A percentile compares a stretch with the other conserved stretches of the same genome.
These are phyloP conservation scores for Arachis monticola DNA, from an alignment of 331 rosid genomes.

Conservation along the genomic window DNA sequence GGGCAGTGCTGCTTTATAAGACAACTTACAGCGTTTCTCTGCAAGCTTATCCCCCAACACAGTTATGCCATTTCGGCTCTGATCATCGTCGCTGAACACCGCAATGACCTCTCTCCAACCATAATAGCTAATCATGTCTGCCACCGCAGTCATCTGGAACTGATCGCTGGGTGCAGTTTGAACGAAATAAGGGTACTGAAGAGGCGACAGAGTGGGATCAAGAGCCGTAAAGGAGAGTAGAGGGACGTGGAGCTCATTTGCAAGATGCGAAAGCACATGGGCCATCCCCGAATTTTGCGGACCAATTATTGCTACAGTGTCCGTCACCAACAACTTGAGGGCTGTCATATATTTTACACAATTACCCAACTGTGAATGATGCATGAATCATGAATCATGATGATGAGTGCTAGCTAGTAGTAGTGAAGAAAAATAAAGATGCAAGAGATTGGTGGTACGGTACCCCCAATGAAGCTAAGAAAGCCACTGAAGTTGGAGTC, in stretches of 20 bases:
- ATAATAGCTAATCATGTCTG: conserved; percentile 59
- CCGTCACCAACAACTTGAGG: conserved; percentile 67
- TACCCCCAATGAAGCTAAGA: conserved; percentile 71
- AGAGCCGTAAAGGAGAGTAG: conserved; percentile 74
- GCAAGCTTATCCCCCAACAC: conserved; percentile 75
- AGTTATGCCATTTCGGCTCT: conserved; percentile 65
- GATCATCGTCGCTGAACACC: conserved; percentile 71
- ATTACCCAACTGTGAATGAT: background rate
- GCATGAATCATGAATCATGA: background rate
- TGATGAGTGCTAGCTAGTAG: too few relatives aligned
- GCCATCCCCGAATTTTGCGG: conserved; percentile 83
- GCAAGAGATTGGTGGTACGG: background rate
- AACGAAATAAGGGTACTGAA: conserved; percentile 75
- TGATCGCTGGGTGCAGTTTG: conserved; percentile 69
- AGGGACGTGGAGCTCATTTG: conserved; percentile 78
- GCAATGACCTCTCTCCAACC: conserved; percentile 75
- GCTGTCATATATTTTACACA: conserved; percentile 47
- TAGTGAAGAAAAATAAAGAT: background rate
- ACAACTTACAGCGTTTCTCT: conserved; percentile 56
- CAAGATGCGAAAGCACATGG: conserved; percentile 68
- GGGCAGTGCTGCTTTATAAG: conserved; percentile 65
- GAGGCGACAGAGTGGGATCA: conserved; percentile 78
- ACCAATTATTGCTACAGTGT: conserved; percentile 69
- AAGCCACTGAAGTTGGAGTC: conserved; percentile 80
- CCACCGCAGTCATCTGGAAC: conserved; percentile 77